Evolutionary conservation across 2,329 filamentous ascomycete species (phyloP).

Genomic region (Massarina eburnea): DNA sequence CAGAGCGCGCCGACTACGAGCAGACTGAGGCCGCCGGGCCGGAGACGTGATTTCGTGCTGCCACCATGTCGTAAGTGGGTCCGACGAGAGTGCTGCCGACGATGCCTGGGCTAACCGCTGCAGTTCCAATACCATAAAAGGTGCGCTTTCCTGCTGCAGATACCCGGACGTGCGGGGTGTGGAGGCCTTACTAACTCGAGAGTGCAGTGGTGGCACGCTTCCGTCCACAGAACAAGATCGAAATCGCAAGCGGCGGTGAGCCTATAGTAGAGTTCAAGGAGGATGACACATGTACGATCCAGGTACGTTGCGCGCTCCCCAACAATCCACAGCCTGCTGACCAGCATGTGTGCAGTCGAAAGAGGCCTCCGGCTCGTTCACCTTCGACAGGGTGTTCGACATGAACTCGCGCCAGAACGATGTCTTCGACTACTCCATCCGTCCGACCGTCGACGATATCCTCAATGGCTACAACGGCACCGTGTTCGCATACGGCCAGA

Average conservation of each 20-base stretch:
- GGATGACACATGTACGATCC: constrained; percentile 83
- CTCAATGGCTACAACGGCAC: constrained; percentile 99
- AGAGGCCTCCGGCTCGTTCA: constrained; percentile 79
- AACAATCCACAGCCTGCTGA: constrained; percentile 11
- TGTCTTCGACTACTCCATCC: constrained; percentile 98
- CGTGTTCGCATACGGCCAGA: constrained; percentile 98
- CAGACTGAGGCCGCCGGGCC: constrained; percentile 39
- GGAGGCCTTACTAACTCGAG: constrained; percentile 27
- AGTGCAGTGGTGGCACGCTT: constrained; percentile 88
- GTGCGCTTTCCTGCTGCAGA: constrained; percentile 26
- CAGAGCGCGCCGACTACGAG: constrained; percentile 14
- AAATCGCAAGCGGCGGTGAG: constrained; percentile 85
- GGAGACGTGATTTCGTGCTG: constrained; percentile 26
- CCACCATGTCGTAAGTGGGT: constrained; percentile 43
- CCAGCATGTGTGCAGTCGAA: constrained; percentile 61
- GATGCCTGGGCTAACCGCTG: constrained; percentile 4
- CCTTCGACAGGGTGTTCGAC: constrained; percentile 96
- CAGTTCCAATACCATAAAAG: constrained; percentile 51
- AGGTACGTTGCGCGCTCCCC: constrained; percentile 59
- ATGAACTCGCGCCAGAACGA: constrained; percentile 89
- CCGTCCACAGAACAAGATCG: constrained; percentile 92
- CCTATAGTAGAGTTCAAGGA: constrained; percentile 87
- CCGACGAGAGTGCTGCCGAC: constrained; percentile 46
- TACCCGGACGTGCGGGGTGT: neutral
- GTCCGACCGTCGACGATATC: constrained; percentile 94